These are phyloP conservation scores for Trichoderma koningii DNA, from an alignment of 2,329 filamentous ascomycete species.

Conservation along the genomic window DNA sequence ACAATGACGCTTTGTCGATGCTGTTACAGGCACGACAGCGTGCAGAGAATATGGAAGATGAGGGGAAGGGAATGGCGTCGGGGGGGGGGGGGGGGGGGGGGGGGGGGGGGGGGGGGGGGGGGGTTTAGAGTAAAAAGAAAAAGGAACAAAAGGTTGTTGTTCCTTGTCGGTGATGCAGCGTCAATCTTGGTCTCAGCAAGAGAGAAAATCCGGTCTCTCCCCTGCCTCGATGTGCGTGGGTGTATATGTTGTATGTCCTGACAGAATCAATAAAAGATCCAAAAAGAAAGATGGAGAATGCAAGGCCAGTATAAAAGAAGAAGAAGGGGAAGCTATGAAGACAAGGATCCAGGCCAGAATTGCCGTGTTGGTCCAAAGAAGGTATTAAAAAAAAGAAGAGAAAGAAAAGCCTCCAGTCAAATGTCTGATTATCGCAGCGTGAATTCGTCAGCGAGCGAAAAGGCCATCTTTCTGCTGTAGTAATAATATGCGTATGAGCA, in stretches of 20 bases:
- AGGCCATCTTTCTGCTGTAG: constrained; percentile 14
- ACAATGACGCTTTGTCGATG: constrained; percentile 10
- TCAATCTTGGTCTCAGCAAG: constrained; percentile 23
- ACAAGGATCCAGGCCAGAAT: not conserved
- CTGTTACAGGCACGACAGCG: constrained; percentile 18
- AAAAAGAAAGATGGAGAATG: constrained; percentile 11
- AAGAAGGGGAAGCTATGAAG: not conserved
- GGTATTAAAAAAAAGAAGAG: not conserved
- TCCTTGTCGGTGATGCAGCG: constrained; percentile 13
- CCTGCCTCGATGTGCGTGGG: constrained; percentile 2
- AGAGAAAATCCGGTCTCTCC: constrained; percentile 13
- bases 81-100: no score
- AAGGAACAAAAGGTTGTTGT: not conserved
- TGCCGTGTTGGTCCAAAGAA: not conserved
- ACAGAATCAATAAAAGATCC: constrained; percentile 20
- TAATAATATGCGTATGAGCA: constrained; percentile 21
- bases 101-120: no score
- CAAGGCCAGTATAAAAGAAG: not conserved
- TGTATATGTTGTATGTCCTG: constrained; percentile 11
- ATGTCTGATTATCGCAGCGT: constrained; percentile 24
- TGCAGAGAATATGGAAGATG: not conserved
- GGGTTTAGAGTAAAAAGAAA: not conserved
- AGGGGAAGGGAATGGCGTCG: not conserved
- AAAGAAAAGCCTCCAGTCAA: constrained; percentile 21
- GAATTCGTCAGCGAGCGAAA: constrained; percentile 25